Percentiles rank a stretch among this genome's conserved stretches.
These are phyloP conservation scores for Hericium erinaceus DNA, from an alignment of 768 basidiomycete species.

Conservation along the genomic window DNA sequence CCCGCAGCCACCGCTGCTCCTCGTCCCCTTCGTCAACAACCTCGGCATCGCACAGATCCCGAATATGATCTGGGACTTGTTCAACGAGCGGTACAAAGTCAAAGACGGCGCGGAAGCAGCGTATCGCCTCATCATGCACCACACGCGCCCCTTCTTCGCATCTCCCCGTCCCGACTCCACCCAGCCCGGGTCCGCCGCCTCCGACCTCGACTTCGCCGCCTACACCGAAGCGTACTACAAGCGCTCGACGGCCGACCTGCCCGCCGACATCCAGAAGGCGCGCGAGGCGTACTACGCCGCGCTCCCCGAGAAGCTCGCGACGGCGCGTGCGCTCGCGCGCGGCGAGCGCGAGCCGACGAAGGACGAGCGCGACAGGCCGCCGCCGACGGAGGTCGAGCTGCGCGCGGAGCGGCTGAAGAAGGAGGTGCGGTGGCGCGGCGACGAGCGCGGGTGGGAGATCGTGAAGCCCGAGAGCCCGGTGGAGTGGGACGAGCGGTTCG, in stretches of 20 bases:
- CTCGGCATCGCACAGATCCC: slow-evolving; percentile 82
- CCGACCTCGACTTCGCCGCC: slow-evolving; percentile 69
- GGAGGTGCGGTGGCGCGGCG: slow-evolving; percentile 77
- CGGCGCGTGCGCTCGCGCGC: slow-evolving; percentile 66
- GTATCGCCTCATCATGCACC: slow-evolving; percentile 55
- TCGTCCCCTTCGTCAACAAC: slow-evolving; percentile 65
- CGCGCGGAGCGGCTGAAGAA: slow-evolving; percentile 83
- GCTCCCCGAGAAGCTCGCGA: slow-evolving; percentile 55
- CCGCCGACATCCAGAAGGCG: slow-evolving; percentile 53
- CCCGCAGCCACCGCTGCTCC: slow-evolving; percentile 67
- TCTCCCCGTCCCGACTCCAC: slow-evolving; percentile 18
- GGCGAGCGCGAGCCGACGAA: slow-evolving; percentile 79
- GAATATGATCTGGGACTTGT: slow-evolving; percentile 85
- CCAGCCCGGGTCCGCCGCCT: slow-evolving; percentile 16
- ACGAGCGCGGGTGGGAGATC: slow-evolving; percentile 73
- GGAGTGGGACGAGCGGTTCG: slow-evolving; percentile 72
- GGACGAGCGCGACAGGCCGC: slow-evolving; percentile 68
- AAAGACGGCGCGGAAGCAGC: slow-evolving; percentile 74
- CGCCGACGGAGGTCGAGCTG: slow-evolving; percentile 82
- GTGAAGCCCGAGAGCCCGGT: slow-evolving; percentile 54
- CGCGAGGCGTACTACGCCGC: slow-evolving; percentile 70
- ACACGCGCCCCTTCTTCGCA: slow-evolving; percentile 51
- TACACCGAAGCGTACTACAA: slow-evolving; percentile 62
- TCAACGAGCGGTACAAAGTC: slow-evolving; percentile 82
- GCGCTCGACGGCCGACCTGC: slow-evolving; percentile 43